phyloP scores from a whole-genome alignment of 139 green algal genomes.

The Dunaliella primolecta region DNA sequence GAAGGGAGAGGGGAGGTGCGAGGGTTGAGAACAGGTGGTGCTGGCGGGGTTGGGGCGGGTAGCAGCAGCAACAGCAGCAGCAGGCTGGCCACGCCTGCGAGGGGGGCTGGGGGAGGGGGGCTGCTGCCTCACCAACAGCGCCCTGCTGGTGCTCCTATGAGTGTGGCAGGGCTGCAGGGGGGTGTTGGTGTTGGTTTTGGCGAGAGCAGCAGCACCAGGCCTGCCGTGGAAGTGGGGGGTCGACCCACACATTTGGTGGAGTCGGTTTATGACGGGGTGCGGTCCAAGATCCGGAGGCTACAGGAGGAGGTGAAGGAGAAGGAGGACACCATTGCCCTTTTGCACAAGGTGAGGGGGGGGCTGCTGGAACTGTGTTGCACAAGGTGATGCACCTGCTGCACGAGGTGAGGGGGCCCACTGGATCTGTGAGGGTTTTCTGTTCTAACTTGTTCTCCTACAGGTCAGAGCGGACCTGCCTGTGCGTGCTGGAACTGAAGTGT shows the following conservation, averaged over 20 bases:
- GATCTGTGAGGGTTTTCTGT: background rate
- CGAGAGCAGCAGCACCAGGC: background rate
- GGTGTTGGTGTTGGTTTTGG: too few relatives aligned
- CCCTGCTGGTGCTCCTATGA: background rate
- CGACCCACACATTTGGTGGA: conserved; percentile 39
- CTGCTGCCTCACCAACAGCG: background rate
- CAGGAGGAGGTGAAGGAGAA: conserved; percentile 32
- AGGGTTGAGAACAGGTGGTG: too few relatives aligned
- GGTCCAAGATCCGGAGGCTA: conserved; percentile 41
- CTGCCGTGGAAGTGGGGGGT: background rate
- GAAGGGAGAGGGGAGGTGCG: too few relatives aligned
- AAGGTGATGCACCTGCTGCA: background rate
- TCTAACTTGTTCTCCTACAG: too few relatives aligned
- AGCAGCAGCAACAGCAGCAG: background rate
- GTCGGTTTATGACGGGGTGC: conserved; percentile 56
- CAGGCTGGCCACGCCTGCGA: background rate
- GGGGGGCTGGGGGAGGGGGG: background rate
- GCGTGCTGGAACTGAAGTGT: too few relatives aligned
- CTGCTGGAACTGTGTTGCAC: background rate
- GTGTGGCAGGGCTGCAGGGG: conserved; percentile 5
- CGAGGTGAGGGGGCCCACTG: background rate
- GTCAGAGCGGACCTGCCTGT: too few relatives aligned
- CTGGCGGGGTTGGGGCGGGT: background rate
- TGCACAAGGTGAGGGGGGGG: conserved; percentile 31
- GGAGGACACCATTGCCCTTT: conserved; percentile 18